A percentile compares a stretch with the other conserved stretches of the same genome.
phyloP scores from a whole-genome alignment of 2,329 filamentous ascomycete genomes.

The Claviceps quebecensis region DNA sequence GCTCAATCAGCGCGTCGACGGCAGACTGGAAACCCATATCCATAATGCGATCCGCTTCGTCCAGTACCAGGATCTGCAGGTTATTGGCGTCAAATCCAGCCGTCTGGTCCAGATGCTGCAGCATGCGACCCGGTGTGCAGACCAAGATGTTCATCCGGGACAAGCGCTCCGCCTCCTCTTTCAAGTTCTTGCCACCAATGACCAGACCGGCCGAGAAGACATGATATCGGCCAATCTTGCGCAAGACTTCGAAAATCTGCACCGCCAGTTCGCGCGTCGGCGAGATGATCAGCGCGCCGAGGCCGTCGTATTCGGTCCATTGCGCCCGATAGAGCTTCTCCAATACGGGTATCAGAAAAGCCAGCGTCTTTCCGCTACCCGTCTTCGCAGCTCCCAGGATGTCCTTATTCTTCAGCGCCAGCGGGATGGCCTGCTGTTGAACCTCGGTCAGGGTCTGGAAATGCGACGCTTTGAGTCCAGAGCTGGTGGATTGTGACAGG shows the following conservation, averaged over 20 bases:
- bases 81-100: slow-evolving; percentile 81
- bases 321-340: slow-evolving; percentile 81
- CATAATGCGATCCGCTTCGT: slow-evolving; percentile 92
- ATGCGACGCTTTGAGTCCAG: slow-evolving; percentile 71
- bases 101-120: slow-evolving; percentile 93
- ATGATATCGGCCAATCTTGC: slow-evolving; percentile 80
- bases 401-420: slow-evolving; percentile 73
- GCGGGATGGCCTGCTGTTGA: slow-evolving; percentile 75
- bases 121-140: slow-evolving; percentile 84
- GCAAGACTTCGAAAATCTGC: slow-evolving; percentile 89
- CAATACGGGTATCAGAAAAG: slow-evolving; percentile 81
- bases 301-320: slow-evolving; percentile 82
- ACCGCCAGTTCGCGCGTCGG: slow-evolving; percentile 91
- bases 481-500: slow-evolving; percentile 64
- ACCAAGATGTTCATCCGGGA: slow-evolving; percentile 94
- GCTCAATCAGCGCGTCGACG: slow-evolving; percentile 85
- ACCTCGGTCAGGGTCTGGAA: slow-evolving; percentile 87
- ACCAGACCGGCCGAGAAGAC: slow-evolving; percentile 83
- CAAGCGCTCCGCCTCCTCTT: slow-evolving; percentile 73
- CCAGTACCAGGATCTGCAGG: slow-evolving; percentile 80
- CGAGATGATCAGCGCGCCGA: slow-evolving; percentile 84
- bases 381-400: slow-evolving; percentile 93
- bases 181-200: slow-evolving; percentile 82
- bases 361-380: slow-evolving; percentile 86
- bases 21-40: slow-evolving; percentile 92